These are phyloP conservation scores for Stramenopiles sp. DNA, from an alignment of 352 stramenopile species.

Conservation along the genomic window DNA sequence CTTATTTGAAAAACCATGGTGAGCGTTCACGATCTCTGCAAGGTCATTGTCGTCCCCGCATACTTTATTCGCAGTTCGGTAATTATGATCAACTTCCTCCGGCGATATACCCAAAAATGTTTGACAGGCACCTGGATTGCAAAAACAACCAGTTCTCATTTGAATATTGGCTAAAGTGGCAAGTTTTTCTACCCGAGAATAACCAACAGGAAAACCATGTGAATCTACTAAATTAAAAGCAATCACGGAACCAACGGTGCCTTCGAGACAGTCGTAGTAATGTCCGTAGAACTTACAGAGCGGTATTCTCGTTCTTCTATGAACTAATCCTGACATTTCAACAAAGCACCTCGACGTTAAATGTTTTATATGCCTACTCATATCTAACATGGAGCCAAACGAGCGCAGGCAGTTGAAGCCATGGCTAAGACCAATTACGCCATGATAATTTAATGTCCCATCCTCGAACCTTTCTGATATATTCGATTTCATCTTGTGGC, in stretches of 20 bases:
- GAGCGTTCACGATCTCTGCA: slow-evolving; percentile 22
- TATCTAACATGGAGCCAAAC: not conserved
- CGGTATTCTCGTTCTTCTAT: not conserved
- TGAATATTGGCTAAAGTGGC: slow-evolving; percentile 42
- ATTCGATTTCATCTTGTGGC: not conserved
- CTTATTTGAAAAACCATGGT: too few species aligned
- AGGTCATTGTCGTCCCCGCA: slow-evolving; percentile 46
- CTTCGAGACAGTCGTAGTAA: not conserved
- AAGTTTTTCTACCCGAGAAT: slow-evolving; percentile 42
- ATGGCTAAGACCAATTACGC: slow-evolving; percentile 15
- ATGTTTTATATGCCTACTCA: not conserved
- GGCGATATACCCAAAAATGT: slow-evolving; percentile 37
- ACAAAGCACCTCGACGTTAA: not conserved
- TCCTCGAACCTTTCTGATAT: slow-evolving; percentile 29
- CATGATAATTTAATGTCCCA: slow-evolving; percentile 42
- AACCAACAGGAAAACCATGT: slow-evolving; percentile 42
- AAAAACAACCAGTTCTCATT: slow-evolving; percentile 48
- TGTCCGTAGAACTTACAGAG: slow-evolving; percentile 42
- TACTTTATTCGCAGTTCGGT: slow-evolving; percentile 31
- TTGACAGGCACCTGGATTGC: slow-evolving; percentile 49
- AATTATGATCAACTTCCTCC: slow-evolving; percentile 20
- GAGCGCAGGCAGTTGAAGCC: not conserved
- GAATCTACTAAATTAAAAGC: slow-evolving; percentile 39
- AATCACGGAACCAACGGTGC: slow-evolving; percentile 31
- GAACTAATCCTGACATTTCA: not conserved